Base-by-base conservation (phyloP, 176 grass and related monocot species). In the Avena eriantha region DNA sequence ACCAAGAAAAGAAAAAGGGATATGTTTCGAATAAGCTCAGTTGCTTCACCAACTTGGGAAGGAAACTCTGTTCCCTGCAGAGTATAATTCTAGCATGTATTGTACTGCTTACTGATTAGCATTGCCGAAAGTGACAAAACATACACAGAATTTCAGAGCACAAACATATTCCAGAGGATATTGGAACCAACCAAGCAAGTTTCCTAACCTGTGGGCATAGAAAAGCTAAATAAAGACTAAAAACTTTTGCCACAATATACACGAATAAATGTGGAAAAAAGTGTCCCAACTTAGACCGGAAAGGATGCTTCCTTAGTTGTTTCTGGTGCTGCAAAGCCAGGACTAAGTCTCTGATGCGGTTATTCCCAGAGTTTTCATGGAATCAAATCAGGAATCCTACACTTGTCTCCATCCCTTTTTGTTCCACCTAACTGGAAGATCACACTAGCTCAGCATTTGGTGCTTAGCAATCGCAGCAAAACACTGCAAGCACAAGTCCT, bases 391-490 rank as follows among this genome's bases (percentile, higher is more conserved):
- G 80, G 66, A 43, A 74, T 73, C 45, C 23, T 64, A 9, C 36
- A 70, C 67, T 70, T 70, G 17, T 60, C 45, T 10, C 10, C 19
- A 14, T 21, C 76, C 33, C 53, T 48, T 17, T 45, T 56, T n/a
- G 19, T 41, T 41, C 39, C 63, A 82, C 54, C 69, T 33, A 58
- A 16, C 70, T 49, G 12, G 13, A 53, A 35, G 83, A 11, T 65
- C 57, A 76, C 73, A 4, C 4, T 18, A 34, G 29, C 8, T 17
- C 17, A 79, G 58, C 33, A 81, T 80, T 80, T 46, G 76, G 84
- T 91, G 36, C 85, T 84, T 87, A 76, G 81, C 75, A 83, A 91
- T 91, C 77, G 50, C 76, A 76, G 50, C 57, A 33, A 53, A 84
- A 81, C 82, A 81, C 64, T 36, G 24, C 58, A 87, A 81, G 81